Evolutionary conservation across 208 protist genomes (phyloP), one percentile per base, ranked within the genome.

Genomic region (Crithidia fasciculata): DNA sequence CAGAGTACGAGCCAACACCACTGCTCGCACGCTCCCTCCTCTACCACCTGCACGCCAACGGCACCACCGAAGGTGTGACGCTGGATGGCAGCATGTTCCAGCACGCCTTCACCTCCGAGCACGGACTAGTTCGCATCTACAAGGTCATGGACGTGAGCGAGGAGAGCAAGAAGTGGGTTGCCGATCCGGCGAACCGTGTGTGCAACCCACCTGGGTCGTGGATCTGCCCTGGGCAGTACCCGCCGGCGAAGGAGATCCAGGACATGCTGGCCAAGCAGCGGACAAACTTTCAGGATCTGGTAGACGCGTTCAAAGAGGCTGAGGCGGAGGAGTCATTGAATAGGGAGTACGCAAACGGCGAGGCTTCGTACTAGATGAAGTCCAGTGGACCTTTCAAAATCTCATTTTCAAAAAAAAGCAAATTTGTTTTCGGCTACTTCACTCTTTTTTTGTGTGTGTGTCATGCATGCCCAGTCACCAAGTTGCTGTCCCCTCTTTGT

Each of bases 81-180:
- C 43, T 81, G 39, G 67, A 78, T 40, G 64, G 56, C 16, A 60
- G 56, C 4, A 45, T 88, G 18, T 93, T 94, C 49, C 78, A 97
- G 61, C 85, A 97, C 45, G 96, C 91, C 13, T 99, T 96, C 89
- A 97, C 94, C 2, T 97, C 98, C n/a, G 65, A 91, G 28, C 94
- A 99, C 84, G 98, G 98, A 81, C 86, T 99, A 28, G 97, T 99
- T 45, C 88, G 98, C 74, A 97, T 99, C 69, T 99, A 99, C 88
- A 96, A 95, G 77, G 98, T 99, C 36, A 88, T 94, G 75, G 87
- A 96, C 58, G 88, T 93, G 39, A 90, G 84, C 64, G 13, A 49
- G 43, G 83, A 88, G 65, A 90, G 84, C 69, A 87, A 86, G 66
- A 47, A 43, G 59, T 93, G 86, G 84, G 39, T 93, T 10, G 86